These are phyloP conservation scores for Camellia granthamiana DNA, from an alignment of 148 eudicot genomes.

Conservation along the genomic window DNA sequence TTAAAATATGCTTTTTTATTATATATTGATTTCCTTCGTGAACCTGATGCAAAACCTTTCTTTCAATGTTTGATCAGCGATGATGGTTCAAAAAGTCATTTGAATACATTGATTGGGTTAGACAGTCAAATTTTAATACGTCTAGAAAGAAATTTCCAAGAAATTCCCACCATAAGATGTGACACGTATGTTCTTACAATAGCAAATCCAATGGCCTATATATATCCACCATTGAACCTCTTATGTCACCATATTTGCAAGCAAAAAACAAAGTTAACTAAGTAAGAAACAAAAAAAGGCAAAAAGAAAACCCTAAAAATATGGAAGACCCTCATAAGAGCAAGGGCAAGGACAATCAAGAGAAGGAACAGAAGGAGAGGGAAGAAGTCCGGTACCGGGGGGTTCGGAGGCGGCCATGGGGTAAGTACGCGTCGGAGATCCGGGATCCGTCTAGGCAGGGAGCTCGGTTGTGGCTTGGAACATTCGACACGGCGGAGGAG, in stretches of 20 bases:
- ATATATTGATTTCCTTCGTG: no score
- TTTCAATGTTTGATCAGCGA: background rate
- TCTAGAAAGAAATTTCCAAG: background rate
- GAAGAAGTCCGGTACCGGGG: constrained; percentile 29
- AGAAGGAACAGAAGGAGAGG: constrained; percentile 21
- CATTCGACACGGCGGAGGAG: constrained; percentile 36
- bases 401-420: constrained; percentile 34
- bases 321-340: constrained; percentile 39
- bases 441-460: constrained; percentile 51
- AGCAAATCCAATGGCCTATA: background rate
- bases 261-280: no score
- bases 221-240: background rate
- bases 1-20: no score
- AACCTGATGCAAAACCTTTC: background rate
- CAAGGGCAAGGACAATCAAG: background rate
- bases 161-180: background rate
- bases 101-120: background rate
- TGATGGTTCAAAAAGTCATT: background rate
- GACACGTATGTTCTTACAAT: no score
- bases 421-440: constrained; percentile 52
- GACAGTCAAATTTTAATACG: background rate
- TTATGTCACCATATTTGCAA: no score
- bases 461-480: constrained; percentile 56
- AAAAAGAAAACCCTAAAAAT: background rate
- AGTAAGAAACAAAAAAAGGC: no score